Base-by-base conservation (phyloP, 192 early-diverging fungal genomes). In the Glomus cerebriforme region DNA sequence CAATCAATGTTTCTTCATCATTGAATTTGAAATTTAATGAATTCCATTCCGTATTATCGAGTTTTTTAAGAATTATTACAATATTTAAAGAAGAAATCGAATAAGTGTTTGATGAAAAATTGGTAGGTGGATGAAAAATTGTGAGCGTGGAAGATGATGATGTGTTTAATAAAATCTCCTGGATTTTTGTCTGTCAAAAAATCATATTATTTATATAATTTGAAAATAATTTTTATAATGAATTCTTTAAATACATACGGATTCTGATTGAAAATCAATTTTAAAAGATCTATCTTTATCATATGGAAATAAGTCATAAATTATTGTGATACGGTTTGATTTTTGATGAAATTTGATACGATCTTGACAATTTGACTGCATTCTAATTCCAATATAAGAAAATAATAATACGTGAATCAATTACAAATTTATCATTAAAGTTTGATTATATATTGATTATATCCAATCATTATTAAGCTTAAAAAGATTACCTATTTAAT, bases 31-130 rank as follows among this genome's bases (percentile, higher is more conserved):
- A 67, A 12, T 29, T 67, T 29, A 67, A 35, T n/a, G 65, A 67
- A 19, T 19, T 17, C 65, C 65, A 67, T 67, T 67, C 65, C 13
- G 10, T 10, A 17, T 67, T 67, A 67, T 67, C 65, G 7, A 67
- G 17, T 67, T 67, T 67, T 3, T 67, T 29, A 19, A 67, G 34
- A 1, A 27, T 6, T n/a, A 32, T 27, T 29, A 67, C 65, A 34
- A 67, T 67, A 22, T 67, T 67, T 29, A n/a, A 67, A 34, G 65
- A 67, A 29, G 29, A 67, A 34, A 67, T 35, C 7, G 65, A 67
- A 35, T 29, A 67, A 4, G 65, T 32, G 22, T 67, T 67, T 67
- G 27, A 17, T 34, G 65, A 67, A 34, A 67, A 34, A 13, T 67
- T 35, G 22, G 65, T 67, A 29, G 27, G 27, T 35, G 34, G 65